Evolutionary conservation across 805 yeast species (phyloP).

Genomic region (Zygosaccharomyces rouxii): DNA sequence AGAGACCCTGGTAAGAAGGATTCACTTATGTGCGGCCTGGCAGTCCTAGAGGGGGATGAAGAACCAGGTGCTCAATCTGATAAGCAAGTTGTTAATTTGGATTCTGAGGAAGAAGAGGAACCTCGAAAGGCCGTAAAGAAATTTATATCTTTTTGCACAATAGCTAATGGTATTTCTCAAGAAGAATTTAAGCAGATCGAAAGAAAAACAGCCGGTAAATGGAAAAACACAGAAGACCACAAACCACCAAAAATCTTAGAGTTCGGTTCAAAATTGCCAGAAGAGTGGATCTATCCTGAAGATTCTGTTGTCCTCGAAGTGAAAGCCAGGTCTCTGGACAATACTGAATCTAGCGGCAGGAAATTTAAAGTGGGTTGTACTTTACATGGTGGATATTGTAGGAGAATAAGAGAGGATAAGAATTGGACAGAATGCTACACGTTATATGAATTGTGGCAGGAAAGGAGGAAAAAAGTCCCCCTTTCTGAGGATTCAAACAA

Average conservation of each 20-base stretch:
- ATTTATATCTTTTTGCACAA: constrained; percentile 66
- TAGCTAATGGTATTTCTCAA: constrained; percentile 77
- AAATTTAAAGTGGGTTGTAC: constrained; percentile 65
- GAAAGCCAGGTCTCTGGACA: constrained; percentile 70
- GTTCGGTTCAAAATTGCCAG: constrained; percentile 62
- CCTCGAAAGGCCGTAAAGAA: constrained; percentile 19
- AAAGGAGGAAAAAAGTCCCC: constrained; percentile 11
- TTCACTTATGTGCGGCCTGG: constrained; percentile 69
- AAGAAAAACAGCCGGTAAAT: constrained; percentile 51
- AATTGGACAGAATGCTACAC: constrained; percentile 52
- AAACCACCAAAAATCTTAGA: constrained; percentile 43
- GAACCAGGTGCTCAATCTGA: constrained; percentile 4
- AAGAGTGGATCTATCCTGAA: constrained; percentile 73
- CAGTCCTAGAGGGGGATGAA: constrained; percentile 39
- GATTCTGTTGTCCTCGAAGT: constrained; percentile 77
- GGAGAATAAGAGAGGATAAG: constrained; percentile 65
- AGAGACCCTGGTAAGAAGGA: constrained; percentile 65
- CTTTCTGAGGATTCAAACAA: constrained; percentile 18
- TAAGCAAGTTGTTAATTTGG: constrained; percentile 10
- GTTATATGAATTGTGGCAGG: constrained; percentile 42
- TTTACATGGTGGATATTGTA: constrained; percentile 70
- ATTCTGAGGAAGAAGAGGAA: constrained; percentile 12
- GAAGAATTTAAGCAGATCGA: constrained; percentile 59
- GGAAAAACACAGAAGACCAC: constrained; percentile 45
- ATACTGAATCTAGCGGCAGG: constrained; percentile 38